These are phyloP conservation scores for Yamadazyma diddensiae DNA, from an alignment of 1,139 yeast genomes.

Conservation along the genomic window DNA sequence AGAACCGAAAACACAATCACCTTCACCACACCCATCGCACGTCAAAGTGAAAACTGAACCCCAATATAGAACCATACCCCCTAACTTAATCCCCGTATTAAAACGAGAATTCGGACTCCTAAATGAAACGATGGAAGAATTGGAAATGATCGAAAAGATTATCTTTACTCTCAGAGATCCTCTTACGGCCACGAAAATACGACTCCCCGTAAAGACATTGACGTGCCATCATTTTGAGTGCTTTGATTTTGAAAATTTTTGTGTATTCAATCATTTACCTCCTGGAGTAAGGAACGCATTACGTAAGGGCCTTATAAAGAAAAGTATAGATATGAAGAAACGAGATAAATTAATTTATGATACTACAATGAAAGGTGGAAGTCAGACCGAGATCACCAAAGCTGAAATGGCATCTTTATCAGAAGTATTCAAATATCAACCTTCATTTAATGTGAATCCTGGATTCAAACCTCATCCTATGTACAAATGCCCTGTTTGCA, in stretches of 20 bases:
- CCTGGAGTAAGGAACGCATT: conserved; percentile 26
- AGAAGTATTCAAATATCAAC: conserved; percentile 13
- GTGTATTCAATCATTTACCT: conserved; percentile 37
- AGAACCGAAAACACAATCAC: no score
- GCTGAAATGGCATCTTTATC: conserved; percentile 4
- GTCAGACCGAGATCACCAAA: conserved; percentile 4
- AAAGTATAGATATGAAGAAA: conserved; percentile 25
- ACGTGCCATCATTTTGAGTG: conserved; percentile 44
- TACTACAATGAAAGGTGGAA: conserved; percentile 1
- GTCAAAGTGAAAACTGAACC: neutral
- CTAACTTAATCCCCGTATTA: conserved; percentile 21
- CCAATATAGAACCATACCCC: conserved; percentile 28
- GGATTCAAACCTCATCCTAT: conserved; percentile 15
- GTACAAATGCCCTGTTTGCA: conserved; percentile 45
- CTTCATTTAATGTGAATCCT: conserved; percentile 4
- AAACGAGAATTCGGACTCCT: conserved; percentile 21
- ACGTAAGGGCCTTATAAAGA: conserved; percentile 25
- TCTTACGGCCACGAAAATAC: conserved; percentile 34
- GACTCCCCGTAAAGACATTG: conserved; percentile 39
- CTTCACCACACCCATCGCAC: no score
- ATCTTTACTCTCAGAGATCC: conserved; percentile 32
- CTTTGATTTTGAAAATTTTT: conserved; percentile 45
- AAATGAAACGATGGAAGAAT: conserved; percentile 22
- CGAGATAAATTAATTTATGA: conserved; percentile 9
- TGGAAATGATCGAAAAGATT: conserved; percentile 25